Percentiles rank a stretch among this genome's conserved stretches.
These are phyloP conservation scores for Venustampulla echinocandica DNA, from an alignment of 495 filamentous ascomycete species.

Conservation along the genomic window DNA sequence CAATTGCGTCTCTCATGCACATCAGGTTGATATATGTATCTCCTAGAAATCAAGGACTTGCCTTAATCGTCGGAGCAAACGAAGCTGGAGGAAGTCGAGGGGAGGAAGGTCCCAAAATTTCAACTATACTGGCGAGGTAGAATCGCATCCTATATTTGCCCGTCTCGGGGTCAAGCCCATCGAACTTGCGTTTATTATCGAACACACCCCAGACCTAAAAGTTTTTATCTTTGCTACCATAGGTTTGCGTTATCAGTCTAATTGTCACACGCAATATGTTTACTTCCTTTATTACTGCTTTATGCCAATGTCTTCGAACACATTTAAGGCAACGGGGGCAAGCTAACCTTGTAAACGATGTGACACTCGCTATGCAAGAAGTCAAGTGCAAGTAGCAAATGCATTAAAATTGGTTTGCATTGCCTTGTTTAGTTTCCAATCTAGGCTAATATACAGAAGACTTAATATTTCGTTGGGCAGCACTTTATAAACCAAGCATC, in stretches of 20 bases:
- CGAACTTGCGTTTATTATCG: constrained; percentile 20
- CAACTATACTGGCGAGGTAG: constrained; percentile 30
- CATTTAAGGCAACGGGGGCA: constrained; percentile 1
- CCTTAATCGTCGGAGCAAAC: constrained; percentile 18
- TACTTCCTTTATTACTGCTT: constrained; percentile 12
- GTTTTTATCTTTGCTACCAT: constrained; percentile 9
- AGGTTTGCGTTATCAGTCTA: constrained; percentile 3
- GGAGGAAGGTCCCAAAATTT: constrained; percentile 26
- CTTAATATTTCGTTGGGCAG: constrained; percentile 13
- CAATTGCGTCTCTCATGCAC: constrained; percentile 14
- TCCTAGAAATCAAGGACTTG: constrained; percentile 13
- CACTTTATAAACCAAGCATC: constrained; percentile 14
- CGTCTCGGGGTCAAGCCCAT: constrained; percentile 12
- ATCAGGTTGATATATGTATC: constrained; percentile 9
- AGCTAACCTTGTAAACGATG: constrained; percentile 21
- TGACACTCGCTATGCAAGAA: constrained; percentile 19
- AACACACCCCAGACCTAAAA: constrained; percentile 29
- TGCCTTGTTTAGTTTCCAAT: constrained; percentile 12
- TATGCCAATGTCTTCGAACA: constrained; percentile 8
- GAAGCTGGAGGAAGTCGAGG: constrained; percentile 9
- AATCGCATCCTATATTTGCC: constrained; percentile 18
- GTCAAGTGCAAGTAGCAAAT: constrained; percentile 19
- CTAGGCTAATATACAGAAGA: constrained; percentile 5
- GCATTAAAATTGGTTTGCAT: constrained; percentile 11
- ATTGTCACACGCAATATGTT: constrained; percentile 16